phyloP scores from a whole-genome alignment of 129 eudicot genomes.

The Centaurea solstitialis region DNA sequence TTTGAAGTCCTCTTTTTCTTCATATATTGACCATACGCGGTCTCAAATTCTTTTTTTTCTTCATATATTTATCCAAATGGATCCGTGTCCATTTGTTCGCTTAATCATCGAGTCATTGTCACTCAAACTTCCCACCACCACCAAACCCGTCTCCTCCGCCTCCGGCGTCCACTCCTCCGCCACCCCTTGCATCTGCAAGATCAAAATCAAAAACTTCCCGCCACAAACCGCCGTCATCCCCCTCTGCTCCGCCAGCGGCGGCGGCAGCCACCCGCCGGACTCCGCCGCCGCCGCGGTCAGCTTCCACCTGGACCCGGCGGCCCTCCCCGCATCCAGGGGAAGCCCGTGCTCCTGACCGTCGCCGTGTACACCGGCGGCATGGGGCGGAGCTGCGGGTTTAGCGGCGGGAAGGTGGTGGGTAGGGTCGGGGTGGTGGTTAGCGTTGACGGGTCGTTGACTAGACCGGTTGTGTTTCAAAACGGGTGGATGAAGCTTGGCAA shows the following conservation, averaged over 20 bases:
- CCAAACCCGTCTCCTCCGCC: slow-evolving; percentile 53
- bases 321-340: slow-evolving; percentile 59
- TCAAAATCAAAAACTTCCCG: slow-evolving; percentile 58
- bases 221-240: slow-evolving; percentile 79
- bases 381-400: slow-evolving; percentile 70
- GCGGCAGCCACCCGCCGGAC: slow-evolving; percentile 22
- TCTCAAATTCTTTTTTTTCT: neutral
- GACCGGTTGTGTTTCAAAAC: slow-evolving; percentile 52
- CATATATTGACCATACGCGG: too few relatives aligned
- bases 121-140: slow-evolving; percentile 58
- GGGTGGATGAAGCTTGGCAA: slow-evolving; percentile 84
- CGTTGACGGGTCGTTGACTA: slow-evolving; percentile 42
- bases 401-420: slow-evolving; percentile 61
- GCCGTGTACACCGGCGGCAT: slow-evolving; percentile 74
- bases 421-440: slow-evolving; percentile 42
- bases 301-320: slow-evolving; percentile 73
- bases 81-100: slow-evolving; percentile 97
- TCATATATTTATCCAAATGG: slow-evolving; percentile 42
- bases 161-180: slow-evolving; percentile 71
- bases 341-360: slow-evolving; percentile 50
- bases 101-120: slow-evolving; percentile 72
- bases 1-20: too few relatives aligned
- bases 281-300: slow-evolving; percentile 38
- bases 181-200: slow-evolving; percentile 79
- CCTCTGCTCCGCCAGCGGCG: slow-evolving; percentile 31